Conservation (phyloP, 306 rosid genomes). For the Leucaena leucocephala region DNA sequence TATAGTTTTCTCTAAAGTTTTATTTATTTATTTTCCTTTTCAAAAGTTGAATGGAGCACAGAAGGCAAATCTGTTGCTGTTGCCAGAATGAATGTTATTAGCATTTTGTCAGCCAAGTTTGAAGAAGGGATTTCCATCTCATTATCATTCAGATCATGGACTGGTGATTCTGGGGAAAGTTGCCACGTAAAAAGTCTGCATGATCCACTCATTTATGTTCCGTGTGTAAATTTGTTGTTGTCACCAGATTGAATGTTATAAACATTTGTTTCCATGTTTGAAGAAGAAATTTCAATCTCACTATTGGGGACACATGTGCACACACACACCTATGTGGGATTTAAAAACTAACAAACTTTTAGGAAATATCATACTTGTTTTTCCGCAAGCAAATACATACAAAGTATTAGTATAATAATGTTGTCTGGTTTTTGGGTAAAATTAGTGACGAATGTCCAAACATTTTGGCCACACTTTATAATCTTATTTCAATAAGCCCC, state of each 20-base stretch:
- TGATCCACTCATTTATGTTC: not conserved
- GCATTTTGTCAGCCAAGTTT: conserved; percentile 69
- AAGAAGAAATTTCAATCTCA: conserved; percentile 54
- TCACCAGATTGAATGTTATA: conserved; percentile 60
- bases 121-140: conserved; percentile 58
- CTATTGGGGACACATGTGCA: conserved; percentile 12
- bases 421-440: too few species aligned
- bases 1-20: conserved; percentile 34
- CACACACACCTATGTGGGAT: not conserved
- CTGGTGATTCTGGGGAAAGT: conserved; percentile 45
- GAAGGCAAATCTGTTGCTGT: conserved; percentile 74
- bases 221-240: conserved; percentile 53
- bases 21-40: conserved; percentile 30
- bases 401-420: not conserved
- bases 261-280: conserved; percentile 60
- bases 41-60: conserved; percentile 73
- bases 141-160: conserved; percentile 54
- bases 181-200: conserved; percentile 59
- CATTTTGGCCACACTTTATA: too few species aligned
- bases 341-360: not conserved
- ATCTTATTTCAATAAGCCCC: too few species aligned
- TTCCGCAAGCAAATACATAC: not conserved
- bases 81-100: conserved; percentile 63
- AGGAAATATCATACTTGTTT: too few species aligned
- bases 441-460: too few species aligned